Conservation (phyloP, 129 eudicot species). For the carrot (Daucus carota) region DH1_v3.0 NC_030387.2:27379001-27379500, state of each 20-base stretch:
- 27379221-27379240: neutral
- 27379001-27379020: too few relatives aligned
- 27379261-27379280: neutral
- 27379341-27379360: neutral
- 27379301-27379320: neutral
- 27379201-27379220: slow-evolving; percentile 15
- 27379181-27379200: slow-evolving; percentile 17
- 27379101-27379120: too few relatives aligned
- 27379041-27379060: too few relatives aligned
- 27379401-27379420: neutral
- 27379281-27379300: neutral
- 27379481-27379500: neutral
- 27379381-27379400: neutral
- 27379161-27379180: slow-evolving; percentile 34
- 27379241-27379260: neutral
- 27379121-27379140: too few relatives aligned
- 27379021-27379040: too few relatives aligned
- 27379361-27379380: neutral
- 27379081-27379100: too few relatives aligned
- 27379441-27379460: neutral
- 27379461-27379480: neutral
- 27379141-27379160: neutral
- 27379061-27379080: too few relatives aligned
- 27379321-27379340: neutral
- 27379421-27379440: neutral